phyloP scores from a whole-genome alignment of 2,329 filamentous ascomycete species.

The Bipolaris oryzae region DNA sequence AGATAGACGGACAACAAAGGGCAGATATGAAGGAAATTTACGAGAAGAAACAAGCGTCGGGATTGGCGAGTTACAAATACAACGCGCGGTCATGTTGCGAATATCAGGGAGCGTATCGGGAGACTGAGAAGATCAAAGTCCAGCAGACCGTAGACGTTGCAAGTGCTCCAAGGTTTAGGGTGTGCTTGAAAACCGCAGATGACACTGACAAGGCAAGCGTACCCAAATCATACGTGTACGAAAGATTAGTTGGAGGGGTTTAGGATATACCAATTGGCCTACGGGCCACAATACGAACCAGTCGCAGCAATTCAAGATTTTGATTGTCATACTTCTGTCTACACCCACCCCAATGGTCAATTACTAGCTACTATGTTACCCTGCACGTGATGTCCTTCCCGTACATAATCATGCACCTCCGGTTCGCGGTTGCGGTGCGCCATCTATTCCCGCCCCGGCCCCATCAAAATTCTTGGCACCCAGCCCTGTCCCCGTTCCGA shows the following conservation, averaged over 20 bases:
- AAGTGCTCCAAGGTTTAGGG: neutral
- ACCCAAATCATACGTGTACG: conserved; percentile 13
- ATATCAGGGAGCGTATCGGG: conserved; percentile 8
- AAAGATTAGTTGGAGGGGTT: conserved; percentile 4
- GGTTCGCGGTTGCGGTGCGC: conserved; percentile 5
- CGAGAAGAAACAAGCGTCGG: conserved; percentile 7
- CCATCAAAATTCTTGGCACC: conserved; percentile 16
- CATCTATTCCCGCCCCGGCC: conserved; percentile 4
- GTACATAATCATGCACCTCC: conserved; percentile 1
- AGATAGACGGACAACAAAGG: conserved; percentile 23
- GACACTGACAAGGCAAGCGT: conserved; percentile 4
- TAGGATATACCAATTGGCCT: conserved; percentile 17
- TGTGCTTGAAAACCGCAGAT: conserved; percentile 1
- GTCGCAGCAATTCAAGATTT: conserved; percentile 1
- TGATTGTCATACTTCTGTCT: neutral
- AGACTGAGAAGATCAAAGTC: conserved; percentile 3
- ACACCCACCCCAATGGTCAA: neutral
- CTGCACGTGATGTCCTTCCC: conserved; percentile 21
- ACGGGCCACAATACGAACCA: conserved; percentile 10
- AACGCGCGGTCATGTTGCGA: conserved; percentile 1
- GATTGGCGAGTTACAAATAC: conserved; percentile 5
- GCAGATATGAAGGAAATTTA: conserved; percentile 1
- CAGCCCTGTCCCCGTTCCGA: conserved; percentile 12
- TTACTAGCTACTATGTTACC: neutral
- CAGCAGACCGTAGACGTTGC: conserved; percentile 1